phyloP scores from a whole-genome alignment of 202 grass and related monocot species.

The Panicum virgatum region DNA sequence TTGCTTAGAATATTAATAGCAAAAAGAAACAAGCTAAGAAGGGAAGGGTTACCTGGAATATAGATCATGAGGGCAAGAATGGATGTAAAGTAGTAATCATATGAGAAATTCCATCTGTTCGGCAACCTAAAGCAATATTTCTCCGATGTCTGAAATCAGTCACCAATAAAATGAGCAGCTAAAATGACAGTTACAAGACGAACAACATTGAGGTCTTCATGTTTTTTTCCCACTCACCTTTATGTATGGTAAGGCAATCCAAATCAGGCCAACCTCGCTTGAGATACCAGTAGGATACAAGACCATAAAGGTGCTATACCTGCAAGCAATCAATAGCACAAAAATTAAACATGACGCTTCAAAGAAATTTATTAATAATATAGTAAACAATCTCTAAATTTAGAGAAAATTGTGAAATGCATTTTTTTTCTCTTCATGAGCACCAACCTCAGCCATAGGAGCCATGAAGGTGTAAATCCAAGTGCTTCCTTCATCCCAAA shows the following conservation, averaged over 20 bases:
- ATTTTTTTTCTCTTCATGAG: too few relatives aligned
- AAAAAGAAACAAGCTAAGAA: neutral
- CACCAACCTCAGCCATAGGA: constrained; percentile 85
- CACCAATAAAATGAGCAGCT: neutral
- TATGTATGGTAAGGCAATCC: constrained; percentile 71
- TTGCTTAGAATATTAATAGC: neutral
- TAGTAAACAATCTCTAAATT: neutral
- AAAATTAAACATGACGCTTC: neutral
- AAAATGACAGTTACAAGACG: neutral
- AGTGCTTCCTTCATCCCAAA: constrained; percentile 88
- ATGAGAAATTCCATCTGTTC: constrained; percentile 87
- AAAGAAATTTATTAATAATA: neutral
- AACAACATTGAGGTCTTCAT: neutral
- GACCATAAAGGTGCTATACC: constrained; percentile 83
- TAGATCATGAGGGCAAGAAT: constrained; percentile 54
- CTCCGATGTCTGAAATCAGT: constrained; percentile 58
- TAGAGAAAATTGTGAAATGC: neutral
- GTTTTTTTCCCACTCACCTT: constrained; percentile 50
- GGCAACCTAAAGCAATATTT: constrained; percentile 88
- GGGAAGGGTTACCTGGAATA: constrained; percentile 52
- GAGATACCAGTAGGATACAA: constrained; percentile 91
- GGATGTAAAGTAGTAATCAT: constrained; percentile 62
- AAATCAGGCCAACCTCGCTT: constrained; percentile 86
- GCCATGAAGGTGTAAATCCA: constrained; percentile 74
- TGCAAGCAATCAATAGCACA: constrained; percentile 14